Conservation (phyloP, 129 eudicot genomes). For the Artemisia argyi region DNA sequence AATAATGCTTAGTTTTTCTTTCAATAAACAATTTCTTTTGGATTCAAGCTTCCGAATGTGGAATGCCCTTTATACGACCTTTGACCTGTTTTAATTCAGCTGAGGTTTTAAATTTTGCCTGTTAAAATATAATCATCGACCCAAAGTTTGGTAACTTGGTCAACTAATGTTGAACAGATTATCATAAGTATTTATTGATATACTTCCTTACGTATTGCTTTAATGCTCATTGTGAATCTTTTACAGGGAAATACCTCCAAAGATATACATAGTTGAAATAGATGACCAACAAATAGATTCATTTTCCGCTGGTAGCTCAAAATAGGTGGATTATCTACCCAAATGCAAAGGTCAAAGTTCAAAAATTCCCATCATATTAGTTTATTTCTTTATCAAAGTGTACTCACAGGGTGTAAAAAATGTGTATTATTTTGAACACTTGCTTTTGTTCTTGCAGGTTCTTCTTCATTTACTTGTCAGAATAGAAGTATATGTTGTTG, state of each 20-base stretch:
- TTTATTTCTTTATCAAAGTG: not conserved
- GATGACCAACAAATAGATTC: constrained; percentile 41
- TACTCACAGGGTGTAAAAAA: constrained; percentile 8
- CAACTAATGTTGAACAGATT: too few relatives aligned
- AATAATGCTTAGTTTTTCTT: not conserved
- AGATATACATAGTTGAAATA: constrained; percentile 60
- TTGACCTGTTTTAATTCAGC: not conserved
- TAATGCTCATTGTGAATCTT: not conserved
- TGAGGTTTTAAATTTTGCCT: too few relatives aligned
- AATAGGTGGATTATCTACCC: constrained; percentile 18
- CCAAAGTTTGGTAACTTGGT: too few relatives aligned
- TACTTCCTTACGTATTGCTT: not conserved
- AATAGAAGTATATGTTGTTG: not conserved
- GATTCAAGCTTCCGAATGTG: not conserved
- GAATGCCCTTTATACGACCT: not conserved
- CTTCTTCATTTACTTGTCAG: not conserved
- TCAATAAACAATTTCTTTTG: not conserved
- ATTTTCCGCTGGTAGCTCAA: constrained; percentile 44
- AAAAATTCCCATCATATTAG: constrained; percentile 1
- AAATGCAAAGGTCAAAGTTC: constrained; percentile 25
- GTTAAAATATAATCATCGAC: too few relatives aligned
- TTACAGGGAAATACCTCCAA: constrained; percentile 77
- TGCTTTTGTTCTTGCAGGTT: constrained; percentile 18
- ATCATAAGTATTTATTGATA: not conserved
- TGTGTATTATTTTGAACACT: not conserved